Percentiles rank a stretch among this genome's conserved stretches.
These are phyloP conservation scores for Didymella glomerata DNA, from an alignment of 2,329 filamentous ascomycete species.

Conservation along the genomic window DNA sequence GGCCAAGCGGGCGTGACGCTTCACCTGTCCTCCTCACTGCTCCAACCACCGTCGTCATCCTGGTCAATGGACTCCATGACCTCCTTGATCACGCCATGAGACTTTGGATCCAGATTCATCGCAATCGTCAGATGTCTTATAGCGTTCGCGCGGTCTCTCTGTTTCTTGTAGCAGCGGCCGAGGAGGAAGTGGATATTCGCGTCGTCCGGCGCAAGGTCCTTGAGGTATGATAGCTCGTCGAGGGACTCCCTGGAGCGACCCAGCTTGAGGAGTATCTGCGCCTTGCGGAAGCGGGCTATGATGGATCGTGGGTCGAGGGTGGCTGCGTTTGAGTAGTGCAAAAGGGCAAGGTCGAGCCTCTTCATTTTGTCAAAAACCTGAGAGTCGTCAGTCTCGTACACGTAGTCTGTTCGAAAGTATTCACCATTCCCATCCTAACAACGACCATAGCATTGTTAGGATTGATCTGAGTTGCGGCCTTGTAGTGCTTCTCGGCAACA, in stretches of 20 bases:
- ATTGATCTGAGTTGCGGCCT: constrained; percentile 87
- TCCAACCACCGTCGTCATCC: constrained; percentile 61
- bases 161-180: constrained; percentile 74
- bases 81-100: constrained; percentile 93
- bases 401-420: constrained; percentile 20
- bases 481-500: constrained; percentile 90
- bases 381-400: neutral
- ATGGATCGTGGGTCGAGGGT: constrained; percentile 82
- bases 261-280: constrained; percentile 82
- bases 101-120: constrained; percentile 95
- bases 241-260: constrained; percentile 74
- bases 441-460: constrained; percentile 92
- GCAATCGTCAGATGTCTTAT: constrained; percentile 95
- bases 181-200: constrained; percentile 95
- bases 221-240: constrained; percentile 83
- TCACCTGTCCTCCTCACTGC: constrained; percentile 47
- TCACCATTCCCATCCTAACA: constrained; percentile 87
- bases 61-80: constrained; percentile 92
- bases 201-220: constrained; percentile 91
- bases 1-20: neutral
- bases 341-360: constrained; percentile 78
- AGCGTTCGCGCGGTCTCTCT: constrained; percentile 72
- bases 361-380: constrained; percentile 81
- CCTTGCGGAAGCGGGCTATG: constrained; percentile 91
- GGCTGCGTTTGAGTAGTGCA: constrained; percentile 83